Percentiles rank a stretch among this genome's conserved stretches.
Evolutionary conservation across 306 rosid species (phyloP).

Genomic region (Comarum palustre): DNA sequence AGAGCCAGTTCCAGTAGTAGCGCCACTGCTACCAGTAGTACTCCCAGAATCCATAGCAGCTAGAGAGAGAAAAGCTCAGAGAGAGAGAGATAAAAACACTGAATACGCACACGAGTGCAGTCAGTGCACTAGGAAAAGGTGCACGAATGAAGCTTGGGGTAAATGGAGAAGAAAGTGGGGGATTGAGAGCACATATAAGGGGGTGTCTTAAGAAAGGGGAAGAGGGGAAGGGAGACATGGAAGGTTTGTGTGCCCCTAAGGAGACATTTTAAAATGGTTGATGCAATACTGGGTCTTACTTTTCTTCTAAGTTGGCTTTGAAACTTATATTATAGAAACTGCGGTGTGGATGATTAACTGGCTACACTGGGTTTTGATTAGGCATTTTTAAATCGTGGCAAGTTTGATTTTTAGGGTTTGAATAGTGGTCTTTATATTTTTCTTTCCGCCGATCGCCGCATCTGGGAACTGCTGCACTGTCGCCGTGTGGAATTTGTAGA

Average conservation of each 20-base stretch:
- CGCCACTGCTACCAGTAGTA: slow-evolving; percentile 7
- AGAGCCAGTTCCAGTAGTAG: slow-evolving; percentile 44
- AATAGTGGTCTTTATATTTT: slow-evolving; percentile 25
- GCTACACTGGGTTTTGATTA: background rate
- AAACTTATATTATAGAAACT: background rate
- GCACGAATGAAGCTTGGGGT: slow-evolving; percentile 32
- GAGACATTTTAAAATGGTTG: slow-evolving; percentile 62
- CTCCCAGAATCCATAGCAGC: slow-evolving; percentile 37
- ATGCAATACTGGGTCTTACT: slow-evolving; percentile 28
- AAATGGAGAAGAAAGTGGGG: slow-evolving; percentile 30
- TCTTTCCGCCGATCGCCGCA: slow-evolving; percentile 98
- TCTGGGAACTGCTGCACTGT: slow-evolving; percentile 76
- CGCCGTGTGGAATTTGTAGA: slow-evolving; percentile 35
- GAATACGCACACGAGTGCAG: slow-evolving; percentile 70
- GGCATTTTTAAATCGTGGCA: background rate
- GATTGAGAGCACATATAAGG: slow-evolving; percentile 36
- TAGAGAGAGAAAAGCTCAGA: background rate
- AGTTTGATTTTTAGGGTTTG: slow-evolving; percentile 31
- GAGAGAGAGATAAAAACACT: slow-evolving; percentile 20
- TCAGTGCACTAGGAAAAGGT: slow-evolving; percentile 70
- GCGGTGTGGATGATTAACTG: background rate
- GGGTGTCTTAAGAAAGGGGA: slow-evolving; percentile 37
- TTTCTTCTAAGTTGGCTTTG: slow-evolving; percentile 12
- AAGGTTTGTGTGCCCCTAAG: slow-evolving; percentile 48
- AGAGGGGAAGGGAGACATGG: slow-evolving; percentile 50